Percentiles rank a stretch among this genome's conserved stretches.
Conservation (phyloP, 768 basidiomycete species). For the Chiua virens region DNA sequence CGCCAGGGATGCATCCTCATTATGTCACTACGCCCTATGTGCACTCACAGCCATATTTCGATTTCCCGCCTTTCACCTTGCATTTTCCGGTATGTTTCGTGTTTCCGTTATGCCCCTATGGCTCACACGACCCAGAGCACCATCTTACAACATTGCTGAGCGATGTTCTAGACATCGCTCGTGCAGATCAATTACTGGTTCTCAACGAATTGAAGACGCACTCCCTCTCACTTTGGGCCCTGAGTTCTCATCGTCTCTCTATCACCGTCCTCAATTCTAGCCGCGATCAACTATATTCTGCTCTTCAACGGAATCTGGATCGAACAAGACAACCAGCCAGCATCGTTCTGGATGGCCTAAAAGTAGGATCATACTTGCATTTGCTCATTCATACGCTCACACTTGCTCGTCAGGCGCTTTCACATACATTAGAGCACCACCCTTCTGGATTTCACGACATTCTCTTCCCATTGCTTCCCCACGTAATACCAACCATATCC, state of each 20-base stretch:
- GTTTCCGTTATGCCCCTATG: neutral
- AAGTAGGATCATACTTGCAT: constrained; percentile 15
- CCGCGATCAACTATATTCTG: constrained; percentile 32
- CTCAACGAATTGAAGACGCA: constrained; percentile 45
- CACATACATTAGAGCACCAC: constrained; percentile 21
- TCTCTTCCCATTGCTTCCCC: constrained; percentile 22
- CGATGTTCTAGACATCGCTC: constrained; percentile 45
- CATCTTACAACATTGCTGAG: constrained; percentile 46
- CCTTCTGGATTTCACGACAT: constrained; percentile 16
- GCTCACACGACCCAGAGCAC: constrained; percentile 32
- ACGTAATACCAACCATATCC: constrained; percentile 15
- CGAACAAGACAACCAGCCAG: constrained; percentile 18
- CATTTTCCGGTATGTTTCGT: constrained; percentile 50
- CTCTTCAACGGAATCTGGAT: constrained; percentile 38
- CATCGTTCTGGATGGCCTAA: constrained; percentile 28
- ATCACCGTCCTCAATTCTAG: constrained; percentile 34
- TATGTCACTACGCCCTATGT: constrained; percentile 57
- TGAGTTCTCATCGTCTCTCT: constrained; percentile 52
- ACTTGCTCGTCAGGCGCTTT: constrained; percentile 18
- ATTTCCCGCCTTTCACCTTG: constrained; percentile 42
- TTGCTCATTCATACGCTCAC: constrained; percentile 4
- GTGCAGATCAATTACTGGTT: constrained; percentile 33
- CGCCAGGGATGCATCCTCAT: constrained; percentile 39
- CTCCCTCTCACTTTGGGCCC: constrained; percentile 48
- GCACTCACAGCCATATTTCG: constrained; percentile 51